Conservation (phyloP, 139 green algal species). For the Zygnema circumcarinatum region DNA sequence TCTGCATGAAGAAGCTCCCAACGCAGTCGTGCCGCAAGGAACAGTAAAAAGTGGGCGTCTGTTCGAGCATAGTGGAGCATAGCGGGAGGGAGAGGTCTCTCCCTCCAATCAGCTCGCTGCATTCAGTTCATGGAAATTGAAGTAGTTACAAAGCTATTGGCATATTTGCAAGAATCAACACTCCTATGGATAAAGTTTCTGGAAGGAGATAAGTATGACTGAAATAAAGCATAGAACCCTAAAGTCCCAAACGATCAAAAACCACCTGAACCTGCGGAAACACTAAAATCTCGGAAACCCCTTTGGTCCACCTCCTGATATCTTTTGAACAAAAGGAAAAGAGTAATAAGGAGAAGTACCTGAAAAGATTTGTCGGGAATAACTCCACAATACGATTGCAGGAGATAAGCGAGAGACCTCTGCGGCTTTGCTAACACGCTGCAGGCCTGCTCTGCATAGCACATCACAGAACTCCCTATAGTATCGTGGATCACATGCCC, state of each 20-base stretch:
- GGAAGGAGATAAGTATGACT: too few species aligned
- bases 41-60: slow-evolving; percentile 93
- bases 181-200: too few species aligned
- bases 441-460: slow-evolving; percentile 51
- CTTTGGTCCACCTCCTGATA: too few species aligned
- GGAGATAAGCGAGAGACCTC: slow-evolving; percentile 44
- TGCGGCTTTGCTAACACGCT: slow-evolving; percentile 47
- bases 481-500: neutral
- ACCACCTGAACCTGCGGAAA: too few species aligned
- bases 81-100: slow-evolving; percentile 77
- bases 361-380: slow-evolving; percentile 51
- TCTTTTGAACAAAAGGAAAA: too few species aligned
- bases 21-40: slow-evolving; percentile 82
- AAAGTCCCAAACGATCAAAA: too few species aligned
- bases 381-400: slow-evolving; percentile 40
- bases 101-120: slow-evolving; percentile 93
- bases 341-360: too few species aligned
- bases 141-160: slow-evolving; percentile 15
- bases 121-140: slow-evolving; percentile 49
- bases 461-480: neutral
- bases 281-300: too few species aligned
- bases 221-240: too few species aligned
- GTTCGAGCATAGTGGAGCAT: slow-evolving; percentile 84
- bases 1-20: slow-evolving; percentile 39
- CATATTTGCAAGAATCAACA: slow-evolving; percentile 9